Evolutionary conservation across 768 basidiomycete species (phyloP), one percentile per base, ranked within the genome.

Genomic region (Suillus variegatus): DNA sequence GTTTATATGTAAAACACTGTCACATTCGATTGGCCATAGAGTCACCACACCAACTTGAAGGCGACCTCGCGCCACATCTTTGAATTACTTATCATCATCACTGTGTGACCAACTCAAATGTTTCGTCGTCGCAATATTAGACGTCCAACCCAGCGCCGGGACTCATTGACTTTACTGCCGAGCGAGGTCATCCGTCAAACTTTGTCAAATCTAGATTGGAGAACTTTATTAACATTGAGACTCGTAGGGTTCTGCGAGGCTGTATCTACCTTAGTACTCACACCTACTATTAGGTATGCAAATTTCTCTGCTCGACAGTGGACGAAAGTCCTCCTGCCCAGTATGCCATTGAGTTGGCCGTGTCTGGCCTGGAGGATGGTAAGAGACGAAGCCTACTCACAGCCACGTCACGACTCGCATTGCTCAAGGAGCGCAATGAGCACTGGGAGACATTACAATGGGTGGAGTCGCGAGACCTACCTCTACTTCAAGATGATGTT

Each of bases 291-390:
- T 6, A 49, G 47, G 47, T 49, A 22, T 49, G 47, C n/a, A 49
- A n/a, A 49, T 22, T 22, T 22, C 47, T 49, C n/a, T 13, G 47
- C 9, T 97, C 73, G 97, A 86, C 83, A 51, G 90, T 88, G 12
- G 22, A 49, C 6, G 2, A 25, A 49, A 25, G 22, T 14, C 12
- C 49, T 14, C 0, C 22, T 6, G 12, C 49, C 12, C 22, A 49
- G 47, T 57, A 75, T 69, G 18, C 14, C 28, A 32, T 25, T 6
- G 22, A 32, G 44, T 36, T 16, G 7, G 62, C 16, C 10, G 22
- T 25, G 3, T 5, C 13, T 7, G 22, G 49, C 13, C 25, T 49
- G 22, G 49, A 49, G 22, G 49, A 49, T 1, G 0, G 6, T 14
- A 32, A 5, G 32, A 6, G 13, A 49, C 13, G 0, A 49, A 49